These are phyloP conservation scores for Aspergillus indologenus DNA, from an alignment of 495 filamentous ascomycete genomes.

Conservation along the genomic window DNA sequence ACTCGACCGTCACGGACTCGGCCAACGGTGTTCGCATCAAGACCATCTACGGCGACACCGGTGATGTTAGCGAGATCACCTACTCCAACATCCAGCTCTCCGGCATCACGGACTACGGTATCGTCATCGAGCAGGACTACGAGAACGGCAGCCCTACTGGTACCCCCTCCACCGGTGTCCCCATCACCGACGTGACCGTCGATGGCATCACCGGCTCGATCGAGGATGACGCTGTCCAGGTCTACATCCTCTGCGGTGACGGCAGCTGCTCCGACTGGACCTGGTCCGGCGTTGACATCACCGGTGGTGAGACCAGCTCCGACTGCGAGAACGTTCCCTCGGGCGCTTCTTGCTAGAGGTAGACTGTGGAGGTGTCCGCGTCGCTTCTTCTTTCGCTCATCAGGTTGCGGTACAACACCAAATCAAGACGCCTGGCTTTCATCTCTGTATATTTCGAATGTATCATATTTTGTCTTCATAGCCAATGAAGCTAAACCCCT, in stretches of 20 bases:
- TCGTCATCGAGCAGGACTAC: slow-evolving; percentile 70
- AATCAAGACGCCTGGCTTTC: not conserved
- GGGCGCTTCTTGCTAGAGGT: slow-evolving; percentile 37
- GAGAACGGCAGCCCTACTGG: slow-evolving; percentile 60
- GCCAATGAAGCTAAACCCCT: too few species aligned
- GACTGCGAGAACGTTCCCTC: slow-evolving; percentile 43
- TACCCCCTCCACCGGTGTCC: slow-evolving; percentile 58
- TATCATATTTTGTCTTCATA: too few species aligned
- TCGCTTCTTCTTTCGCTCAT: not conserved
- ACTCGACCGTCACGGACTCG: slow-evolving; percentile 52
- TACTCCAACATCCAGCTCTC: slow-evolving; percentile 59
- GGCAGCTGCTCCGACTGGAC: slow-evolving; percentile 46
- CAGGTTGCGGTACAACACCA: not conserved
- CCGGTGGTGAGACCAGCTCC: slow-evolving; percentile 45
- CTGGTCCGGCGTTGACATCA: slow-evolving; percentile 44
- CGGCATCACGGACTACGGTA: slow-evolving; percentile 58
- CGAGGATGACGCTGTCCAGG: slow-evolving; percentile 33
- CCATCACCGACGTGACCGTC: slow-evolving; percentile 59
- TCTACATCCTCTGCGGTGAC: slow-evolving; percentile 56
- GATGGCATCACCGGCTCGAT: slow-evolving; percentile 51
- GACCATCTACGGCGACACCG: slow-evolving; percentile 56
- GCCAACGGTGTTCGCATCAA: slow-evolving; percentile 64
- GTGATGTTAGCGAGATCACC: slow-evolving; percentile 54
- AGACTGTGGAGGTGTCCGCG: not conserved
- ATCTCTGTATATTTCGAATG: not conserved